A percentile compares a stretch with the other conserved stretches of the same genome.
phyloP scores from a whole-genome alignment of 352 stramenopile genomes.

The Pythium insidiosum region DNA sequence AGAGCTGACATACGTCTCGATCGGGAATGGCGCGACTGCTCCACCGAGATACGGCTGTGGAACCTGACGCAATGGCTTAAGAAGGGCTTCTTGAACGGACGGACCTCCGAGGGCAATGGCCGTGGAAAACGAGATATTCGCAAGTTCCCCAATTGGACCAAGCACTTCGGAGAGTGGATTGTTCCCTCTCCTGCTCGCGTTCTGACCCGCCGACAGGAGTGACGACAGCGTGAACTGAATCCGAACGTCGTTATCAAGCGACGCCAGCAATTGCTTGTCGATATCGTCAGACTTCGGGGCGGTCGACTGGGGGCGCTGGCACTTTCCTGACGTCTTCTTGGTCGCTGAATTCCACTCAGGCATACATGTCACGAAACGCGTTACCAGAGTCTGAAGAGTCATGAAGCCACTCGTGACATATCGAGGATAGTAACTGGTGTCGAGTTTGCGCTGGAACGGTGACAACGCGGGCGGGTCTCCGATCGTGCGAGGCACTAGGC shows the following conservation, averaged over 20 bases:
- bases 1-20: conserved; percentile 41
- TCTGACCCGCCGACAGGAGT: conserved; percentile 10
- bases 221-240: conserved; percentile 19
- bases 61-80: conserved; percentile 41
- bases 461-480: conserved; percentile 20
- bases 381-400: conserved; percentile 55
- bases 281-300: conserved; percentile 20
- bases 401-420: conserved; percentile 50
- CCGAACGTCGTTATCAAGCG: conserved; percentile 34
- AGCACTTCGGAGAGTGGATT: background rate
- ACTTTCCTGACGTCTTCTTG: conserved; percentile 31
- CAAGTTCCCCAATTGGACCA: background rate
- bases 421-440: conserved; percentile 25
- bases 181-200: too few relatives aligned
- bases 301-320: conserved; percentile 29
- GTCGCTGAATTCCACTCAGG: conserved; percentile 30
- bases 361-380: conserved; percentile 49
- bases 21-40: conserved; percentile 42
- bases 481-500: conserved; percentile 22
- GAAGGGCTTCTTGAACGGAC: conserved; percentile 19
- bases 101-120: background rate
- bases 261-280: conserved; percentile 23
- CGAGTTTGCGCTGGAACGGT: conserved; percentile 27
- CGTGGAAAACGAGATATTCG: background rate
- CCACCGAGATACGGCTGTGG: conserved; percentile 46